Conservation (phyloP, 2,329 filamentous ascomycete genomes). For the Ophiostoma piceae region DNA sequence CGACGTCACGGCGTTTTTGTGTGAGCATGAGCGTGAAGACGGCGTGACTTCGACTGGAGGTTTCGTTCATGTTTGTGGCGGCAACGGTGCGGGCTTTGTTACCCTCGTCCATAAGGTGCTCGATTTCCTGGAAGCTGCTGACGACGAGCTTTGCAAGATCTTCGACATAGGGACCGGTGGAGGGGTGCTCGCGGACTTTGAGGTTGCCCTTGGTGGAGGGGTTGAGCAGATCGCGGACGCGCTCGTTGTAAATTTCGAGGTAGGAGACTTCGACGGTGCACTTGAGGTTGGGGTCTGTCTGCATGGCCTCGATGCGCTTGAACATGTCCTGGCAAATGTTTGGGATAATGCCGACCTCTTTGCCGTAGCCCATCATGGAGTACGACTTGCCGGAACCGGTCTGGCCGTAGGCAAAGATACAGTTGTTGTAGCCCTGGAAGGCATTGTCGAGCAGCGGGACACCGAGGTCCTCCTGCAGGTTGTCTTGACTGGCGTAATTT, state of each 20-base stretch:
- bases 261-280: constrained; percentile 98
- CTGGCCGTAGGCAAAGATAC: constrained; percentile 98
- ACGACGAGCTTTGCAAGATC: constrained; percentile 92
- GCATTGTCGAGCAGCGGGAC: constrained; percentile 99
- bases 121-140: constrained; percentile 88
- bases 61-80: constrained; percentile 99
- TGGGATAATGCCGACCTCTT: constrained; percentile 80
- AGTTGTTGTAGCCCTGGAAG: constrained; percentile 98
- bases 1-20: constrained; percentile 83
- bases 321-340: constrained; percentile 95
- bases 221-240: constrained; percentile 86
- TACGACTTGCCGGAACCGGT: constrained; percentile 98
- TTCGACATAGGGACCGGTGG: constrained; percentile 93
- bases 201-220: constrained; percentile 67
- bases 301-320: constrained; percentile 74
- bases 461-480: constrained; percentile 89
- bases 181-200: constrained; percentile 93
- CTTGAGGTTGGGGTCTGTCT: constrained; percentile 80
- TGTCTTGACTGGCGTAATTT: constrained; percentile 87
- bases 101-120: constrained; percentile 97
- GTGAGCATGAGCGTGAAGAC: constrained; percentile 96
- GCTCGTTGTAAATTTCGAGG: constrained; percentile 99
- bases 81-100: constrained; percentile 98
- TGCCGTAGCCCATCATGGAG: constrained; percentile 85
- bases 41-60: constrained; percentile 93